Percentiles rank a stretch among this genome's conserved stretches.
Evolutionary conservation across 202 grass and related monocot species (phyloP).

Genomic region (Bolboschoenoplectus hybrid): DNA sequence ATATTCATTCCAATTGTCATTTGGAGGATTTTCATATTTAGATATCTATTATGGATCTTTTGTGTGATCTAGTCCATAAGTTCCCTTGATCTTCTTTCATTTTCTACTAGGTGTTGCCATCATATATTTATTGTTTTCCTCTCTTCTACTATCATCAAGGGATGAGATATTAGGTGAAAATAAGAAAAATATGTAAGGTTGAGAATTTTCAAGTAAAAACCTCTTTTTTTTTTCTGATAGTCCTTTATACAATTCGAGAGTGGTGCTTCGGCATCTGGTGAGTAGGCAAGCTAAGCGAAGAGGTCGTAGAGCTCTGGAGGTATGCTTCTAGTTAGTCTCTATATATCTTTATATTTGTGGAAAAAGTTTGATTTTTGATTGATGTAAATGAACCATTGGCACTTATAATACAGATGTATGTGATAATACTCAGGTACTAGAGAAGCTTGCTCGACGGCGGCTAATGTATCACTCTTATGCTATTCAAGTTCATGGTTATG

Average conservation of each 20-base stretch:
- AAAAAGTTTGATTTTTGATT: slow-evolving; percentile 26
- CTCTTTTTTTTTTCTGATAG: slow-evolving; percentile 44
- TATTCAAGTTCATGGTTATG: slow-evolving; percentile 91
- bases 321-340: slow-evolving; percentile 30
- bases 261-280: slow-evolving; percentile 78
- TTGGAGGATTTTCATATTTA: background rate
- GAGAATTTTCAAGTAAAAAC: slow-evolving; percentile 15
- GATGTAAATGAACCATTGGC: slow-evolving; percentile 1
- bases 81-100: background rate
- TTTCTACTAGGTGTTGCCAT: background rate
- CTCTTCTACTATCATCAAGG: background rate
- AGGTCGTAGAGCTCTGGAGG: slow-evolving; percentile 87
- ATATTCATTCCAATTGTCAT: background rate
- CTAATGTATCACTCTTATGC: slow-evolving; percentile 93
- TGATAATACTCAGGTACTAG: slow-evolving; percentile 62
- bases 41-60: background rate
- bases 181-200: slow-evolving; percentile 10
- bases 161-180: background rate
- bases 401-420: slow-evolving; percentile 21
- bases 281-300: slow-evolving; percentile 80
- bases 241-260: slow-evolving; percentile 71
- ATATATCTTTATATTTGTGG: background rate
- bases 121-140: background rate
- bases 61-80: background rate
- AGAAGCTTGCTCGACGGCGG: slow-evolving; percentile 75